Evolutionary conservation across 306 rosid species (phyloP).

Genomic region (Alnus glutinosa): DNA sequence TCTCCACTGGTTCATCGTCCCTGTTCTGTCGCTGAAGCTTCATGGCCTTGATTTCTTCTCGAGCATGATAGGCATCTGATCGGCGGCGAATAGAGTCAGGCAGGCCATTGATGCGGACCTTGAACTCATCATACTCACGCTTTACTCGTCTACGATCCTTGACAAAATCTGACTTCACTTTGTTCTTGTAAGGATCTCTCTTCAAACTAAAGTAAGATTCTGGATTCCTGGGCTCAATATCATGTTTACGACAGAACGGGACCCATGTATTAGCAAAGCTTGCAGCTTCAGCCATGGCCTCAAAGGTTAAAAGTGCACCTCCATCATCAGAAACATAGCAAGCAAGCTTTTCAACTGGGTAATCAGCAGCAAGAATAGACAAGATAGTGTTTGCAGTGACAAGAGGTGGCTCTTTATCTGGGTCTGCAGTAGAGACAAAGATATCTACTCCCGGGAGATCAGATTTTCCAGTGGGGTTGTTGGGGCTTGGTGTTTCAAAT

Average conservation of each 20-base stretch:
- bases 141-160: slow-evolving; percentile 90
- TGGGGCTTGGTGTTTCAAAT: slow-evolving; percentile 66
- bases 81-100: slow-evolving; percentile 95
- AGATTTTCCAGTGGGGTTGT: slow-evolving; percentile 87
- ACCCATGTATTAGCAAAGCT: slow-evolving; percentile 92
- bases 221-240: slow-evolving; percentile 94
- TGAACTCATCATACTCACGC: slow-evolving; percentile 98
- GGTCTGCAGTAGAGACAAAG: slow-evolving; percentile 96
- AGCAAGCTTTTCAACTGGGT: slow-evolving; percentile 95
- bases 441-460: slow-evolving; percentile 95
- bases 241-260: slow-evolving; percentile 94
- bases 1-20: slow-evolving; percentile 70
- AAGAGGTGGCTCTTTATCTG: slow-evolving; percentile 97
- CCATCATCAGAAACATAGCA: slow-evolving; percentile 99
- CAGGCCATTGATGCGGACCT: slow-evolving; percentile 85
- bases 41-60: slow-evolving; percentile 96
- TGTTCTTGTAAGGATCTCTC: slow-evolving; percentile 93
- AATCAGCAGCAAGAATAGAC: slow-evolving; percentile 88
- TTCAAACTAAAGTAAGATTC: slow-evolving; percentile 86
- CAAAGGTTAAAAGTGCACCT: slow-evolving; percentile 95
- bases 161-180: slow-evolving; percentile 83
- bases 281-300: slow-evolving; percentile 99
- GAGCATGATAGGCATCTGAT: slow-evolving; percentile 92
- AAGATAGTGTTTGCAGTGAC: slow-evolving; percentile 93
- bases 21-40: slow-evolving; percentile 76